Base-by-base conservation (phyloP, 164 flowering plant genomes). In the Vitis labrusca region DNA sequence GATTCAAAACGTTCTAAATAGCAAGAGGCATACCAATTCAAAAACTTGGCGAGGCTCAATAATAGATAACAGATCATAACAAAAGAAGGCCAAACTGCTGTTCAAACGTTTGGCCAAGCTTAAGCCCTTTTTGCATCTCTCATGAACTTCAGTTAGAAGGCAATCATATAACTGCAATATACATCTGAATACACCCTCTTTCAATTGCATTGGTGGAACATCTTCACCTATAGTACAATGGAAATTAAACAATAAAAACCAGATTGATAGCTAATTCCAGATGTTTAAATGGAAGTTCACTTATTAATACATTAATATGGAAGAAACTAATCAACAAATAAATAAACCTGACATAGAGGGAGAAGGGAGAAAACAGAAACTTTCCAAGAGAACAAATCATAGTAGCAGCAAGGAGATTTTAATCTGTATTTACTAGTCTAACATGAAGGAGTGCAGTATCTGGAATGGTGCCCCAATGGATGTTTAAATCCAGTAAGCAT, bases 41-140 rank as follows among this genome's bases (percentile, higher is more conserved):
- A 93, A 96, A 70, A 96, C 97, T 82, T 96, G 99, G 15, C 99
- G 97, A 60, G 99, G 99, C 80, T 96, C 99, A 73, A 96, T 83
- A 63, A 89, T 77, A 23, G 97, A 96, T 72, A 96, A 73, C 65
- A 96, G 97, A 79, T 96, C 99, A 81, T 91, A 92, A 74, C 99
- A 96, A 77, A 96, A 93, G 85, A 93, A 96, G 30, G 93, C 98
- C 86, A 96, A 83, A 78, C 98, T 92, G 81, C 99, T 96, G 74
- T 92, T 96, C 77, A 96, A 85, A 68, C 89, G 93, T 74, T 93
- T 96, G 62, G 99, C 99, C 82, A 96, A 82, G 83, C 91, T 88
- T 72, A 93, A 77, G 15, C 99, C 99, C 77, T 93, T 96, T 80
- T 96, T 96, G 81, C 98, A 93, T 32, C 99, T 97, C 74, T 96